phyloP scores from a whole-genome alignment of 257 asterid genomes.

The Solanum medicagineum region DNA sequence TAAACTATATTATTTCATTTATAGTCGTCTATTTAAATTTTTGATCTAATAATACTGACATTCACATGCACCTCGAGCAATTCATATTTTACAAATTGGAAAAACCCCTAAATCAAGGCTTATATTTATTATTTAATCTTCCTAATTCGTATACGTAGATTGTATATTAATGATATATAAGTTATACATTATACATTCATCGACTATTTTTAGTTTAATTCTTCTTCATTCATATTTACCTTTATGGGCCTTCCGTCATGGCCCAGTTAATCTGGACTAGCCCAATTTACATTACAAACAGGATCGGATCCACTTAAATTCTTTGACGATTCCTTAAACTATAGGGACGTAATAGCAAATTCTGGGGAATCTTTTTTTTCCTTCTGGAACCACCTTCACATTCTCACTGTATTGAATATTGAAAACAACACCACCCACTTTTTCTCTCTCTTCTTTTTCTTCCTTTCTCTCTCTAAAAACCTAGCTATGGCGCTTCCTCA shows the following conservation, averaged over 20 bases:
- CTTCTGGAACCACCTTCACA: slow-evolving; percentile 6
- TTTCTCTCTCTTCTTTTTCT: not conserved
- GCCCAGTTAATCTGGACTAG: not conserved
- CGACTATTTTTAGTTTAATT: no score
- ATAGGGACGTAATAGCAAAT: slow-evolving; percentile 25
- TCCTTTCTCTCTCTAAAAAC: slow-evolving; percentile 7
- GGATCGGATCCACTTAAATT: not conserved
- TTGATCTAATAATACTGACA: no score
- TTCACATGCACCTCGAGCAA: no score
- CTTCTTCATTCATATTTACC: no score
- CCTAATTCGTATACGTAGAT: not conserved
- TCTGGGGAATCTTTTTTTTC: not conserved
- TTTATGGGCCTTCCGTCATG: not conserved
- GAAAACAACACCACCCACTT: not conserved
- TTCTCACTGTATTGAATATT: not conserved
- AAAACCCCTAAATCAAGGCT: not conserved
- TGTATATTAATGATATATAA: not conserved
- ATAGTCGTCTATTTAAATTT: no score
- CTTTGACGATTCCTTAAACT: slow-evolving; percentile 2
- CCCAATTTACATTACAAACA: not conserved
- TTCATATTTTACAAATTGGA: not conserved
- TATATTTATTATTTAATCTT: not conserved
- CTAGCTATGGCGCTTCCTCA: slow-evolving; percentile 65
- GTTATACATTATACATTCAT: not conserved
- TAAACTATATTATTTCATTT: no score